Percentiles rank a stretch among this genome's conserved stretches.
Conservation (phyloP, 2,329 filamentous ascomycete species). For the Fusarium sp. region DNA sequence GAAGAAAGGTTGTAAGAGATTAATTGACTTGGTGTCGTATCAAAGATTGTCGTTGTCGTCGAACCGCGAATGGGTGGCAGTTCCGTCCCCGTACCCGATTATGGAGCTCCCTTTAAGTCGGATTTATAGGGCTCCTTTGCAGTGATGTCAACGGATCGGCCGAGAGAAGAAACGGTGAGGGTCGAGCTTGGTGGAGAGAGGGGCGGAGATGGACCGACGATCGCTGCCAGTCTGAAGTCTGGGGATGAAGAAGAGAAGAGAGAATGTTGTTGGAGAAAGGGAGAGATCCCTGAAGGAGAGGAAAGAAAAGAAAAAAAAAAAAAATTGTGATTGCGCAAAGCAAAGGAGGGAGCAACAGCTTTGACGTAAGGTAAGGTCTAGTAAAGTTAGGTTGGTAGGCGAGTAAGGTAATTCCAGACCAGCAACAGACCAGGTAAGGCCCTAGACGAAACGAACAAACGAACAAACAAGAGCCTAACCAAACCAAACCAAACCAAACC, state of each 20-base stretch:
- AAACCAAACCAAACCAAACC: constrained; percentile 22
- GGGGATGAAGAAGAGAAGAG: constrained; percentile 8
- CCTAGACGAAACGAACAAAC: constrained; percentile 25
- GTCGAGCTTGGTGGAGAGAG: constrained; percentile 24
- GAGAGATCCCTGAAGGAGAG: constrained; percentile 13
- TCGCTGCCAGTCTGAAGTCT: constrained; percentile 21
- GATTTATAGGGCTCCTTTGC: constrained; percentile 17
- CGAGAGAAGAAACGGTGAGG: constrained; percentile 41
- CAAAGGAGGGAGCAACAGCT: constrained; percentile 31
- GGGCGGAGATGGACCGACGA: constrained; percentile 35
- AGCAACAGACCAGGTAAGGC: neutral
- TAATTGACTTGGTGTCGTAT: constrained; percentile 12
- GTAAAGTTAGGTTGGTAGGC: constrained; percentile 1
- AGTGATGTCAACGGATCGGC: constrained; percentile 42
- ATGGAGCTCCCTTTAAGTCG: constrained; percentile 38
- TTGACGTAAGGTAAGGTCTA: constrained; percentile 16
- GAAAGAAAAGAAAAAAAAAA: no score
- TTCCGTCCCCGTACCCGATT: constrained; percentile 18
- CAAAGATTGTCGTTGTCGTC: constrained; percentile 15
- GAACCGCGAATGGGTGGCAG: constrained; percentile 23
- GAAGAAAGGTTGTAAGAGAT: constrained; percentile 20
- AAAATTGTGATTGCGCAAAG: constrained; percentile 17
- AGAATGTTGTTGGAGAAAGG: constrained; percentile 8
- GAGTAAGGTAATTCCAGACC: constrained; percentile 7
- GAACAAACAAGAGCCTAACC: constrained; percentile 21